Conservation (phyloP, 225 moss, liverwort and hornwort species). For the Bryum argenteum region DNA sequence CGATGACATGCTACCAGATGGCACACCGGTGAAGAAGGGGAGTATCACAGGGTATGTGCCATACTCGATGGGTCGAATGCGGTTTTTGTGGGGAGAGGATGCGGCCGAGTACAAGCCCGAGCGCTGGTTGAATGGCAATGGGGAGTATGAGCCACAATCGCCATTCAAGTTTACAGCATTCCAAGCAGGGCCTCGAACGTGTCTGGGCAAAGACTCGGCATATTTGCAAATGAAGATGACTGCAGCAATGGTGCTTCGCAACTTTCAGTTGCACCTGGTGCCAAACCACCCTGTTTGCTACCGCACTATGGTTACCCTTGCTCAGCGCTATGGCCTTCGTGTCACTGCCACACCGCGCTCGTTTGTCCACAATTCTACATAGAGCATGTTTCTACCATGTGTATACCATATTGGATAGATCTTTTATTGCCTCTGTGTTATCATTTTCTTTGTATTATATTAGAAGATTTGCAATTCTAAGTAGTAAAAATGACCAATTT, state of each 20-base stretch:
- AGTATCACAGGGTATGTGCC: slow-evolving; percentile 38
- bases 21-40: slow-evolving; percentile 48
- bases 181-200: slow-evolving; percentile 67
- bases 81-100: slow-evolving; percentile 67
- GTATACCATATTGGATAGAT: too few relatives aligned
- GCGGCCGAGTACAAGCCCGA: slow-evolving; percentile 61
- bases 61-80: slow-evolving; percentile 74
- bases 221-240: slow-evolving; percentile 77
- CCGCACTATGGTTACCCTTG: slow-evolving; percentile 42
- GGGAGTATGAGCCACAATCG: slow-evolving; percentile 39
- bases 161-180: slow-evolving; percentile 73
- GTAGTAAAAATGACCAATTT: too few relatives aligned
- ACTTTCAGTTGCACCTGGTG: slow-evolving; percentile 44
- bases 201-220: slow-evolving; percentile 70
- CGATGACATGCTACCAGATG: slow-evolving; percentile 70
- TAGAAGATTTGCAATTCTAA: too few relatives aligned
- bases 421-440: too few relatives aligned
- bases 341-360: slow-evolving; percentile 30
- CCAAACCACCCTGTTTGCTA: slow-evolving; percentile 39
- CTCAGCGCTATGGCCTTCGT: slow-evolving; percentile 48
- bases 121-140: slow-evolving; percentile 60
- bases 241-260: slow-evolving; percentile 53
- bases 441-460: too few relatives aligned
- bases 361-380: background rate
- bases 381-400: too few relatives aligned